Conservation (phyloP, 2,329 filamentous ascomycete species). For the Gnomoniopsis smithogilvyi region DNA sequence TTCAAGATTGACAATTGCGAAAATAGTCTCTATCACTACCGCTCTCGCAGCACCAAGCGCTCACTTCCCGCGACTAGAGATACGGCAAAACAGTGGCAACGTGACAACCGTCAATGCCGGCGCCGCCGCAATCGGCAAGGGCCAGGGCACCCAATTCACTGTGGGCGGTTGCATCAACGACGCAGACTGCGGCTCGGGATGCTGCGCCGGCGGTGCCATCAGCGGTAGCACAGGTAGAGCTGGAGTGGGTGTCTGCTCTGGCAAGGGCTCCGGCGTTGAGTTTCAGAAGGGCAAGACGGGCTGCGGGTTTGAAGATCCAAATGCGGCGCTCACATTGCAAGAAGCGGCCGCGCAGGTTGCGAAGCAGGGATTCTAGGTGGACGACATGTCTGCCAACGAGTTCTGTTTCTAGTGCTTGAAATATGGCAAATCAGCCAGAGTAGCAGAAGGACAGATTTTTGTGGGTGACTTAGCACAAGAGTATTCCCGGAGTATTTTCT, state of each 20-base stretch:
- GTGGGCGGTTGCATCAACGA: conserved; percentile 30
- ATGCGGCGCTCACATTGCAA: conserved; percentile 25
- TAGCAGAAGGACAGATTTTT: no score
- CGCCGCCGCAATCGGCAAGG: conserved; percentile 26
- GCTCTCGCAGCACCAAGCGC: background rate
- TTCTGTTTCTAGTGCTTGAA: background rate
- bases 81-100: background rate
- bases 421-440: no score
- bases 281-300: conserved; percentile 31
- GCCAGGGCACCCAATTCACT: conserved; percentile 28
- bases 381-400: background rate
- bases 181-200: conserved; percentile 26
- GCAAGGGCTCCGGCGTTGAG: conserved; percentile 22
- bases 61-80: background rate
- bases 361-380: conserved; percentile 27
- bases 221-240: conserved; percentile 16
- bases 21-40: background rate
- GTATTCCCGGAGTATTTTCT: no score
- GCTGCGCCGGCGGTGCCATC: conserved; percentile 23
- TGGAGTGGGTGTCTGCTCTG: conserved; percentile 29
- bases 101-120: conserved; percentile 28
- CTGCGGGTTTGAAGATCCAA: conserved; percentile 30
- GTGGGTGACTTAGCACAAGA: no score
- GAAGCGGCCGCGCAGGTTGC: conserved; percentile 28
- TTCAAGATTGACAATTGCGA: no score